Base-by-base conservation (phyloP, 331 rosid species). In the Arachis monticola region DNA sequence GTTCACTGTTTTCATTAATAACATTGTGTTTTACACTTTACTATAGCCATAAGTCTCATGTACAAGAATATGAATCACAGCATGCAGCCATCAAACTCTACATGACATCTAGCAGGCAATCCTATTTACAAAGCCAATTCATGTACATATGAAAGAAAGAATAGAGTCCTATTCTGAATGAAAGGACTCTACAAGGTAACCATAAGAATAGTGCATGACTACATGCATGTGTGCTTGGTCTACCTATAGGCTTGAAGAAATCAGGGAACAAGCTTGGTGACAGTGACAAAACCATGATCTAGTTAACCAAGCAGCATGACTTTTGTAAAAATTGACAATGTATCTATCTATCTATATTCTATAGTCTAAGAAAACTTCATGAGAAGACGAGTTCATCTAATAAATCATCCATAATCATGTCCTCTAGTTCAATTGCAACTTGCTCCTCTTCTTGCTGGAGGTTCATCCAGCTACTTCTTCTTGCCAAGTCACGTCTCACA, bases 351-450 rank as follows among this genome's bases (percentile, higher is more conserved):
- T 38, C 41, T 38, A 5, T 38, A 38, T 38, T 38, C 41, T 38
- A 38, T 38, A 38, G 5, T 38, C 41, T 38, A 38, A 3, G 0
- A 2, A 3, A 63, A 52, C 55, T 55, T 84, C 68, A 84, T 13
- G 77, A 69, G 71, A 64, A 81, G 10, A 87, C n/a, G 0, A 90
- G 14, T 80, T 95, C 99, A 74, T 89, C 93, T 63, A 95, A 75
- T 12, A 92, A 81, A 55, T 85, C 91, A 7, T 90, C 87, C 14
- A 92, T 57, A 45, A 95, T 85, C 79, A 86, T 80, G 45, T 92
- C 97, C 85, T 89, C 99, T 7, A 90, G 67, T 73, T 92, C 96
- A 70, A 90, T 91, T 13, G 90, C 85, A 62, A 85, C 89, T 73
- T 58, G 73, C 81, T 92, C 98, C 69, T 80, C 83, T 17, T 92